These are phyloP conservation scores for Fusarium circinatum DNA, from an alignment of 2,329 filamentous ascomycete species.

Conservation along the genomic window DNA sequence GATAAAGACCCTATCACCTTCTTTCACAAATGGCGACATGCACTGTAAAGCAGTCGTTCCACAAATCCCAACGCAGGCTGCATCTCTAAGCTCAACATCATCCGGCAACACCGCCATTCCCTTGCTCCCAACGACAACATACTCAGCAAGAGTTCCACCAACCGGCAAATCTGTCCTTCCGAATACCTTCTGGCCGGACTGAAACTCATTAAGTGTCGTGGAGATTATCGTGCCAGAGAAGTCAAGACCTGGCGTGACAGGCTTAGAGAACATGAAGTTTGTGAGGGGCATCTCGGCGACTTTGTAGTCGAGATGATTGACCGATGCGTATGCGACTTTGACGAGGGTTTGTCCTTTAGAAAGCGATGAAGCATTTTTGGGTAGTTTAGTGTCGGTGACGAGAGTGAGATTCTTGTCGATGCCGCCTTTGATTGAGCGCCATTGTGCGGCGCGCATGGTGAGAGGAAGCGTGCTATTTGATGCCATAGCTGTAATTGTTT, in stretches of 20 bases:
- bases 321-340: conserved; percentile 32
- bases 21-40: neutral
- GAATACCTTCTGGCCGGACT: conserved; percentile 11
- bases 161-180: conserved; percentile 21
- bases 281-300: conserved; percentile 28
- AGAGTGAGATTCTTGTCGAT: conserved; percentile 30
- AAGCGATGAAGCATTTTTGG: neutral
- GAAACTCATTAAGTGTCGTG: neutral
- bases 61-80: conserved; percentile 25
- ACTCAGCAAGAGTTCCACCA: conserved; percentile 28
- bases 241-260: conserved; percentile 28
- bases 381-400: conserved; percentile 7
- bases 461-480: conserved; percentile 6
- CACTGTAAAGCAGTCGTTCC: conserved; percentile 21
- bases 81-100: conserved; percentile 12
- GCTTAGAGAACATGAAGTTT: conserved; percentile 13
- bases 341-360: conserved; percentile 14
- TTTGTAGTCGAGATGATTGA: conserved; percentile 39
- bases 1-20: conserved; percentile 2
- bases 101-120: conserved; percentile 1
- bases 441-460: conserved; percentile 34
- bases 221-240: conserved; percentile 30
- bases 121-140: conserved; percentile 15
- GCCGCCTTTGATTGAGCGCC: conserved; percentile 26
- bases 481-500: conserved; percentile 2